Conservation (phyloP, 441 rosid species). For the Daphne laureola region DNA sequence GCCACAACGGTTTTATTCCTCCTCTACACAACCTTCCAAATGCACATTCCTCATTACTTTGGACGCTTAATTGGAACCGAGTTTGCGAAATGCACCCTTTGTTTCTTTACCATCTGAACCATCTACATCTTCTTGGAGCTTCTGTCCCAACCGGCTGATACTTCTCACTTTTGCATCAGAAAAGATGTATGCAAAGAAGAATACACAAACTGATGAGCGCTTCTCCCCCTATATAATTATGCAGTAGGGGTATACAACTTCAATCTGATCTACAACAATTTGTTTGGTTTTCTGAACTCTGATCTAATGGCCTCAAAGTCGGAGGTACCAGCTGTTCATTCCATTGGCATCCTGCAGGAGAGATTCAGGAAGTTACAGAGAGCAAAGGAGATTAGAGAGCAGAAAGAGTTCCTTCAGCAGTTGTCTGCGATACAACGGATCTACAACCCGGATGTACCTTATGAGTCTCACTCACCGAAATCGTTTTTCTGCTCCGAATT, state of each 20-base stretch:
- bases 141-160: background rate
- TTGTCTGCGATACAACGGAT: slow-evolving; percentile 18
- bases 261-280: background rate
- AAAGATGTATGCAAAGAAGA: slow-evolving; percentile 1
- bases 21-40: slow-evolving; percentile 18
- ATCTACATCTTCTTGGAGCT: slow-evolving; percentile 24
- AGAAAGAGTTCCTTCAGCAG: slow-evolving; percentile 19
- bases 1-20: slow-evolving; percentile 20
- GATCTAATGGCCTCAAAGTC: slow-evolving; percentile 21
- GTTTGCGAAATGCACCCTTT: slow-evolving; percentile 10
- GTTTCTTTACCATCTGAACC: slow-evolving; percentile 11
- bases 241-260: background rate
- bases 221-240: slow-evolving; percentile 11
- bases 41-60: slow-evolving; percentile 17
- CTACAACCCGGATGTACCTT: slow-evolving; percentile 2
- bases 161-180: slow-evolving; percentile 7
- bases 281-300: background rate
- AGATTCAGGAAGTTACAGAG: slow-evolving; percentile 30
- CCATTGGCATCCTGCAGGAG: slow-evolving; percentile 29
- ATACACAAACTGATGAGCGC: background rate
- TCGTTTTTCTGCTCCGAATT: slow-evolving; percentile 15
- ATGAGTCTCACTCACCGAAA: slow-evolving; percentile 10
- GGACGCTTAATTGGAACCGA: slow-evolving; percentile 10
- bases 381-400: slow-evolving; percentile 30
- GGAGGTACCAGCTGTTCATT: slow-evolving; percentile 10